Evolutionary conservation across 164 flowering plant species (phyloP).

Genomic region (Tetracentron sinense): DNA sequence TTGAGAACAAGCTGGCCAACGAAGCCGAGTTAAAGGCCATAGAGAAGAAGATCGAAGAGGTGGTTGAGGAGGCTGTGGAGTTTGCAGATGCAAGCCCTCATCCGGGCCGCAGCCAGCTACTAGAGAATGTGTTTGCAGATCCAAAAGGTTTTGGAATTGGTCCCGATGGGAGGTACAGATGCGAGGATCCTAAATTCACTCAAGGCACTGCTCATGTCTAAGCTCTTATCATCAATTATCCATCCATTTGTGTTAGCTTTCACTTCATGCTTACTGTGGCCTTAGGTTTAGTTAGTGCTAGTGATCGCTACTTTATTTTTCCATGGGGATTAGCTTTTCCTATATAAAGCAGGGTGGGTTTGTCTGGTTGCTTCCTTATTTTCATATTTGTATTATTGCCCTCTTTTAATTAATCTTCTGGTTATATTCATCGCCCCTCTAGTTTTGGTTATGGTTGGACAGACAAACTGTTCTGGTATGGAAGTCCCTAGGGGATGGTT

Average conservation of each 20-base stretch:
- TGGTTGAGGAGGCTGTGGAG: conserved; percentile 87
- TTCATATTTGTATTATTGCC: no score
- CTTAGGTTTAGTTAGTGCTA: conserved; percentile 8
- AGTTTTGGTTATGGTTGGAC: no score
- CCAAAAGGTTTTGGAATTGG: conserved; percentile 96
- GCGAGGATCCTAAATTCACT: conserved; percentile 92
- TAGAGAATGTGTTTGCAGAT: conserved; percentile 91
- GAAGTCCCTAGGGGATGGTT: no score
- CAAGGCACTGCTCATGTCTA: conserved; percentile 92
- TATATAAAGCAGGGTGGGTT: background rate
- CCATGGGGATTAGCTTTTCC: no score
- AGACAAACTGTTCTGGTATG: no score
- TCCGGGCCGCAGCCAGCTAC: conserved; percentile 73
- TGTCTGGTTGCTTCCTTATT: no score
- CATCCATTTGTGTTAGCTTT: conserved; percentile 4
- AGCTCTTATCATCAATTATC: conserved; percentile 1
- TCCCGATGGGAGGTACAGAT: conserved; percentile 85
- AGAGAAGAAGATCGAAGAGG: conserved; percentile 83
- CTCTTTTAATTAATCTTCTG: no score
- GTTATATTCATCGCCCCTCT: no score
- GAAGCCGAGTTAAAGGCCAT: conserved; percentile 81
- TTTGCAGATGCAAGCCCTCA: conserved; percentile 84
- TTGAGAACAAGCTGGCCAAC: conserved; percentile 62
- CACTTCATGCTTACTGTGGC: conserved; percentile 6
- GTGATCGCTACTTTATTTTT: conserved; percentile 4